Base-by-base conservation (phyloP, 306 rosid species). In the Cotoneaster glaucophyllus region DNA sequence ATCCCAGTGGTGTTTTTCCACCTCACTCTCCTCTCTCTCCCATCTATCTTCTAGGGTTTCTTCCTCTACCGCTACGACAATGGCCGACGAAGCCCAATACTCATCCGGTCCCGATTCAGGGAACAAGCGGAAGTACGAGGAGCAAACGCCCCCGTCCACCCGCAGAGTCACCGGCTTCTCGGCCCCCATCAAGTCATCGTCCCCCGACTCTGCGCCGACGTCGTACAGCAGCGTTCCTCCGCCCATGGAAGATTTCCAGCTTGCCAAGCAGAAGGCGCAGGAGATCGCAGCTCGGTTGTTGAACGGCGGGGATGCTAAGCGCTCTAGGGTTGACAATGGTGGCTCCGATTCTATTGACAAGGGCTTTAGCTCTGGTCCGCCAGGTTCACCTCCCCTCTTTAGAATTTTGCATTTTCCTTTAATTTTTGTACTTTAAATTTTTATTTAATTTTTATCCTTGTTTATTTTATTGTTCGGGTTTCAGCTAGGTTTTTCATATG, bases 261-360 rank as follows among this genome's bases (percentile, higher is more conserved):
- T 85, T n/a, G 97, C 97, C 77, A 96, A 96, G 82, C 98, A 90
- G 79, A 90, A 88, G 3, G 99, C 98, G 3, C 99, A 96, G 83
- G 97, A 92, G 88, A 93, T 96, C 37, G 98, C 99, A 4, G 90
- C 99, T 73, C 97, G 97, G 4, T 85, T 96, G 81, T 84, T 82
- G 73, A 81, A 77, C 86, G 77, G 74, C 80, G 76, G 74, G 18
- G 99, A 92, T 41, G 74, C 82, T 74, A 96, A 96, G 80, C 99
- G 99, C 1, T 74, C 96, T 18, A 92, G 93, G 83, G 79, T 86
- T 70, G 99, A 96, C 26, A 89, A 90, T 67, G 99, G 88, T 26
- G 96, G 90, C 7, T 92, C 77, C 74, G 99, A 92, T 75, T 85
- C 97, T 45, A 24, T 58, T 37, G 96, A 93, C 64, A 79, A 84